Evolutionary conservation across 2,329 filamentous ascomycete species (phyloP).

Genomic region (Paraphoma chrysanthemicola): DNA sequence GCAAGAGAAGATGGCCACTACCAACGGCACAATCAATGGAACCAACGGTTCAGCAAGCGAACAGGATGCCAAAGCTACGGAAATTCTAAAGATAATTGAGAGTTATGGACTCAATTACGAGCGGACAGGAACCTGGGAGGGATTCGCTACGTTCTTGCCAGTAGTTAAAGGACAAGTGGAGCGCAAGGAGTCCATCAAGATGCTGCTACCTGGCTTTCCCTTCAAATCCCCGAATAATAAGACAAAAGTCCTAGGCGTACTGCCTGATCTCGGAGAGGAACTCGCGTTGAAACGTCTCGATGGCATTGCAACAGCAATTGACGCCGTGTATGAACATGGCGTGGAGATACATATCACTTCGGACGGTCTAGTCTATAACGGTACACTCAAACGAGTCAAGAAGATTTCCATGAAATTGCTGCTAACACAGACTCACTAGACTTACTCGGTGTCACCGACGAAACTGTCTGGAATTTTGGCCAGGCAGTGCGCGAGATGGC

Average conservation of each 20-base stretch:
- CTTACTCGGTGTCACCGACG: conserved; percentile 51
- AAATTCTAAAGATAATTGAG: conserved; percentile 27
- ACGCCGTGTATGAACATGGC: conserved; percentile 49
- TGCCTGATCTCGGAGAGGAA: conserved; percentile 54
- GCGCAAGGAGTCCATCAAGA: conserved; percentile 25
- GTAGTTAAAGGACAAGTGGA: conserved; percentile 25
- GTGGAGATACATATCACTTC: conserved; percentile 53
- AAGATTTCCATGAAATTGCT: not conserved
- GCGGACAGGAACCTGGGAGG: conserved; percentile 31
- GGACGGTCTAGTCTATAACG: conserved; percentile 53
- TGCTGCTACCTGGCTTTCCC: conserved; percentile 63
- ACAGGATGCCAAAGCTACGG: conserved; percentile 15
- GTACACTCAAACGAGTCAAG: conserved; percentile 14
- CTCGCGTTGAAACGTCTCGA: conserved; percentile 53
- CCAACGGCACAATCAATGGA: not conserved
- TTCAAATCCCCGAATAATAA: conserved; percentile 66
- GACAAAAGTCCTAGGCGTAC: conserved; percentile 61
- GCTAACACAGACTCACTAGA: conserved; percentile 27
- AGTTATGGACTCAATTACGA: conserved; percentile 33
- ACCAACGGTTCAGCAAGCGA: not conserved
- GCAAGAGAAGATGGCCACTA: not conserved
- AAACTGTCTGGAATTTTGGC: conserved; percentile 51
- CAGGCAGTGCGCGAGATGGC: conserved; percentile 21
- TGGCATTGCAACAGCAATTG: conserved; percentile 50
- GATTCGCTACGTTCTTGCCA: conserved; percentile 29